A percentile compares a stretch with the other conserved stretches of the same genome.
Conservation (phyloP, 83 land plant species). For the Larix sibirica region DNA sequence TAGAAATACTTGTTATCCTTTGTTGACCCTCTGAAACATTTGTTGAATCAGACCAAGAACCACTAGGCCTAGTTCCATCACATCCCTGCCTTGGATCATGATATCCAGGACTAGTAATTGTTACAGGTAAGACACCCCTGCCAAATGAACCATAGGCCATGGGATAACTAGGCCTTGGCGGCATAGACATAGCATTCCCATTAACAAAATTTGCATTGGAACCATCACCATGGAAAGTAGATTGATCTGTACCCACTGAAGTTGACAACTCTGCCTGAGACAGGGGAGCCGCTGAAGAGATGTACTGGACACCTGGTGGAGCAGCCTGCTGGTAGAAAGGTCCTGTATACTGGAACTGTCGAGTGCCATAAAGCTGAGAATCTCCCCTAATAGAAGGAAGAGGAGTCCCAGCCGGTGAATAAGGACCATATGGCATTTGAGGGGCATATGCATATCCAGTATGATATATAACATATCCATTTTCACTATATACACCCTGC, state of each 20-base stretch:
- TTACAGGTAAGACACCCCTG: conserved; percentile 27
- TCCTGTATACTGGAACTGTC: conserved; percentile 39
- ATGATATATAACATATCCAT: conserved; percentile 42
- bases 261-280: conserved; percentile 37
- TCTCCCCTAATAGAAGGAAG: conserved; percentile 39
- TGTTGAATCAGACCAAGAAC: conserved; percentile 53
- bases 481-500: conserved; percentile 53
- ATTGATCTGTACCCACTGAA: conserved; percentile 33
- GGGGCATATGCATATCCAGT: conserved; percentile 54
- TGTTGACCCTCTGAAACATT: conserved; percentile 33
- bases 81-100: conserved; percentile 14
- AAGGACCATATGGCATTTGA: conserved; percentile 67
- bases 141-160: conserved; percentile 30
- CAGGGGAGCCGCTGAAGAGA: conserved; percentile 31
- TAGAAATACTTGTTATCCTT: conserved; percentile 25
- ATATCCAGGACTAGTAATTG: conserved; percentile 21
- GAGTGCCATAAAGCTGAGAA: conserved; percentile 45
- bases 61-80: conserved; percentile 36
- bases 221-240: conserved; percentile 14
- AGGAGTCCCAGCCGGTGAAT: conserved; percentile 49
- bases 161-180: conserved; percentile 21
- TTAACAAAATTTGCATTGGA: conserved; percentile 8
- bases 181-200: conserved; percentile 12
- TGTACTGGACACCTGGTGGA: conserved; percentile 34
- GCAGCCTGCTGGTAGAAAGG: conserved; percentile 49